Base-by-base conservation (phyloP, 2,329 filamentous ascomycete genomes). In the Fusarium sp. region DNA sequence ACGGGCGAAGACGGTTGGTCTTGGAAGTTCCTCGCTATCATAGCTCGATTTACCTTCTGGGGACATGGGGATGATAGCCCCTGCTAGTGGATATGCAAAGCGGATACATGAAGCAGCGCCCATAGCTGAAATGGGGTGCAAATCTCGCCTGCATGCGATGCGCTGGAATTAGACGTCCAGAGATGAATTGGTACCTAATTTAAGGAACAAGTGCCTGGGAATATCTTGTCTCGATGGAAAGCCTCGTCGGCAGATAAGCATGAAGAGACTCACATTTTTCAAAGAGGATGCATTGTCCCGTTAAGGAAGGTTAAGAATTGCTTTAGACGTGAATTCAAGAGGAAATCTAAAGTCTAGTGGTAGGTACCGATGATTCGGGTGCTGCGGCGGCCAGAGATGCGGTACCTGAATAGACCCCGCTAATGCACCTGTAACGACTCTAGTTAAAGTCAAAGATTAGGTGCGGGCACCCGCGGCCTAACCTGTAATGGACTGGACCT, bases 131-230 rank as follows among this genome's bases (percentile, higher is more conserved):
- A 66, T 53, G 50, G 59, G 70, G 60, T 67, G 63, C 59, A 70
- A 76, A 76, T 76, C 67, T 76, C 71, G 74, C 63, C 69, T 72
- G 61, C 34, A 64, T 66, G 70, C 54, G 69, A 64, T 56, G 63
- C 25, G 66, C 74, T 74, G 63, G 65, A 73, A 73, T 73, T 66
- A 56, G 59, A 62, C 46, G 53, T 62, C 46, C 49, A 62, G 59
- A 51, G 27, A 46, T 57, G 53, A 54, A 53, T 25, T 53, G 38
- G 58, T 60, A 52, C 44, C 68, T 65, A 61, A 72, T 55, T 59
- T 69, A 38, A 58, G 59, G 45, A 46, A 49, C 27, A 51, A 50
- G 43, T 59, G 44, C 25, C 32, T 51, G 49, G 42, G 12, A 42
- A 38, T n/a, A 44, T 42, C n/a, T 18, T 22, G 11, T 42, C n/a